Percentiles rank a stretch among this genome's conserved stretches.
phyloP scores from a whole-genome alignment of 2,329 filamentous ascomycete species.

The Colletotrichum chrysophilum region DNA sequence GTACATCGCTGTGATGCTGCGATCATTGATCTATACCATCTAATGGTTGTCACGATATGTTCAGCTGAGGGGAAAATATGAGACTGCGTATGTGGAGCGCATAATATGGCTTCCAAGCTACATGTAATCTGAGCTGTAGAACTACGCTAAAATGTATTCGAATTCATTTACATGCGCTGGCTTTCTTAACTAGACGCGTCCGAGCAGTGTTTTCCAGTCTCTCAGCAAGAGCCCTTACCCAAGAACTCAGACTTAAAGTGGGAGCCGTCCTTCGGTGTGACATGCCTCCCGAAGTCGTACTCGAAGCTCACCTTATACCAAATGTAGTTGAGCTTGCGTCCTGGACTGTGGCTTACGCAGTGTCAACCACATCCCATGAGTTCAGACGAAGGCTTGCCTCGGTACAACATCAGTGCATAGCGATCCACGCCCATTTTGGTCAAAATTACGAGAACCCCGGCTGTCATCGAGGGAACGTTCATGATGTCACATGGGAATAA shows the following conservation, averaged over 20 bases:
- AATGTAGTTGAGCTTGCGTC: background rate
- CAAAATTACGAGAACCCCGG: background rate
- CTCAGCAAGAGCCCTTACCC: background rate
- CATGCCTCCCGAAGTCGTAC: background rate
- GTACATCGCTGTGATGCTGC: background rate
- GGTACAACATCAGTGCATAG: background rate
- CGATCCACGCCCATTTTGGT: background rate
- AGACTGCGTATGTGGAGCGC: background rate
- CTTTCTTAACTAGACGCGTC: background rate
- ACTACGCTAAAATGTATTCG: fast-evolving
- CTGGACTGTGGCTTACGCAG: background rate
- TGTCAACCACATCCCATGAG: background rate
- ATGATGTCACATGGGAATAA: background rate
- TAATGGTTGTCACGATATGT: fast-evolving
- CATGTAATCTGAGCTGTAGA: background rate
- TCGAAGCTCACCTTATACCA: background rate
- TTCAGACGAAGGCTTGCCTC: background rate
- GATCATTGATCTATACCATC: background rate
- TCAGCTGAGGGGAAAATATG: fast-evolving
- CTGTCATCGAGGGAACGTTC: background rate
- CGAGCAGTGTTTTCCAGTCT: fast-evolving
- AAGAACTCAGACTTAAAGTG: background rate
- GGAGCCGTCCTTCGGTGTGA: background rate
- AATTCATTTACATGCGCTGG: fast-evolving
- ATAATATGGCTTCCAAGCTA: fast-evolving